These are phyloP conservation scores for Sphagnum contortum DNA, from an alignment of 225 moss, liverwort and hornwort genomes.

Conservation along the genomic window DNA sequence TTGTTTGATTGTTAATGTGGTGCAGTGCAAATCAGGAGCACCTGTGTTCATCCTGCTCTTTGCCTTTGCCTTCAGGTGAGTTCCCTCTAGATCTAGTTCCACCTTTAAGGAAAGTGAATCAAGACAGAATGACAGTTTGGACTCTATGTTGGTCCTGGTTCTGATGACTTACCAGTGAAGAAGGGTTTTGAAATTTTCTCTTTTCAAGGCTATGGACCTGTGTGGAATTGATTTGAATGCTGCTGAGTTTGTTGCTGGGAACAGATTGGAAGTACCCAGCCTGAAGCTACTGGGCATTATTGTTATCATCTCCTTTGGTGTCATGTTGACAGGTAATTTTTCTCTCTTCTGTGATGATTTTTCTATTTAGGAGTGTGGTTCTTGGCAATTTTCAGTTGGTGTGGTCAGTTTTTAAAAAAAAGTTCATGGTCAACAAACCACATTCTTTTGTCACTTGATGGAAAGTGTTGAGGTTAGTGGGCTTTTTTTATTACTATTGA, in stretches of 20 bases:
- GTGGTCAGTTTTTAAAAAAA: no score
- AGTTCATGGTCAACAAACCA: no score
- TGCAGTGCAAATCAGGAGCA: slow-evolving; percentile 90
- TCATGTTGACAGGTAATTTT: slow-evolving; percentile 79
- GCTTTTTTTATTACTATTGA: no score
- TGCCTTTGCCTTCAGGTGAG: slow-evolving; percentile 97
- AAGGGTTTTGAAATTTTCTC: no score
- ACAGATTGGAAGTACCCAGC: slow-evolving; percentile 95
- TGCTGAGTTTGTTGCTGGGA: neutral
- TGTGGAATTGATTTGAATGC: neutral
- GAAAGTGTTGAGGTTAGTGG: no score
- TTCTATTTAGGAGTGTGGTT: neutral
- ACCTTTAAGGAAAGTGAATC: neutral
- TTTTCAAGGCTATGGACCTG: neutral
- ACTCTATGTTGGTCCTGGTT: no score
- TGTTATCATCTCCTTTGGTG: slow-evolving; percentile 74
- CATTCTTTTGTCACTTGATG: no score
- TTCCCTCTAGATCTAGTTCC: slow-evolving; percentile 1
- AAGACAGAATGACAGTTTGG: no score
- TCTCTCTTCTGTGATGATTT: neutral
- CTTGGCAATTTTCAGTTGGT: no score
- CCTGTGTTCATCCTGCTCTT: slow-evolving; percentile 94
- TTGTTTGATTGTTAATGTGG: neutral
- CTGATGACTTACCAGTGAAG: no score
- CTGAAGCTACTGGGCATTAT: slow-evolving; percentile 85